Evolutionary conservation across 805 yeast genomes (phyloP).

Genomic region (Candida ficus): DNA sequence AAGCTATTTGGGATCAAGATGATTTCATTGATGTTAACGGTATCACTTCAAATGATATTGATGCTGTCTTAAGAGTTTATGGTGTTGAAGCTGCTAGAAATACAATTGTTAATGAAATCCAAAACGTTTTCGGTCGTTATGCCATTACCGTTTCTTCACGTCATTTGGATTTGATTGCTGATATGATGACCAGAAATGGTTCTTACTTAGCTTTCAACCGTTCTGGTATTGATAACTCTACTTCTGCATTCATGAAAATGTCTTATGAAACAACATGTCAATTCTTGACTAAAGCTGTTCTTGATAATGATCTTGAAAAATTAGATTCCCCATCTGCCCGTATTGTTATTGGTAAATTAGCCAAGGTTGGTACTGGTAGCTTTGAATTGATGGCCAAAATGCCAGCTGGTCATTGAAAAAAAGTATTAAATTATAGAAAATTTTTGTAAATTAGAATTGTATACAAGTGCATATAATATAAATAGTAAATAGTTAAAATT

Average conservation of each 20-base stretch:
- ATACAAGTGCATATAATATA: conserved; percentile 3
- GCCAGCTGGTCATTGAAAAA: conserved; percentile 16
- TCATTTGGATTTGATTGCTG: conserved; percentile 95
- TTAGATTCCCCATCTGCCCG: conserved; percentile 90
- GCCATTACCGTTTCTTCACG: conserved; percentile 91
- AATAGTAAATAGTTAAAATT: neutral
- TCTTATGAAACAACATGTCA: conserved; percentile 98
- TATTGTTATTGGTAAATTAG: conserved; percentile 85
- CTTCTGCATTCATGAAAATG: conserved; percentile 98
- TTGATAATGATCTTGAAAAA: conserved; percentile 85
- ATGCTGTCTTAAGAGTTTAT: conserved; percentile 82
- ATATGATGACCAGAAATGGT: conserved; percentile 99
- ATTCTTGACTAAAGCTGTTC: conserved; percentile 92
- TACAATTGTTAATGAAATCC: conserved; percentile 93
- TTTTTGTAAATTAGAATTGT: conserved; percentile 2
- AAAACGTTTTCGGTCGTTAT: conserved; percentile 92
- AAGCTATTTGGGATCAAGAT: conserved; percentile 97
- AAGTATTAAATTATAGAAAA: neutral
- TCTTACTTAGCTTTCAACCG: conserved; percentile 94
- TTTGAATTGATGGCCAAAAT: conserved; percentile 65
- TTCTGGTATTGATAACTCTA: conserved; percentile 94
- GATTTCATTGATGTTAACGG: conserved; percentile 87
- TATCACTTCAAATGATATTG: conserved; percentile 87
- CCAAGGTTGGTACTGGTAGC: conserved; percentile 93
- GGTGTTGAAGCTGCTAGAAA: conserved; percentile 99